Base-by-base conservation (phyloP, 768 basidiomycete genomes). In the Russula earlei region DNA sequence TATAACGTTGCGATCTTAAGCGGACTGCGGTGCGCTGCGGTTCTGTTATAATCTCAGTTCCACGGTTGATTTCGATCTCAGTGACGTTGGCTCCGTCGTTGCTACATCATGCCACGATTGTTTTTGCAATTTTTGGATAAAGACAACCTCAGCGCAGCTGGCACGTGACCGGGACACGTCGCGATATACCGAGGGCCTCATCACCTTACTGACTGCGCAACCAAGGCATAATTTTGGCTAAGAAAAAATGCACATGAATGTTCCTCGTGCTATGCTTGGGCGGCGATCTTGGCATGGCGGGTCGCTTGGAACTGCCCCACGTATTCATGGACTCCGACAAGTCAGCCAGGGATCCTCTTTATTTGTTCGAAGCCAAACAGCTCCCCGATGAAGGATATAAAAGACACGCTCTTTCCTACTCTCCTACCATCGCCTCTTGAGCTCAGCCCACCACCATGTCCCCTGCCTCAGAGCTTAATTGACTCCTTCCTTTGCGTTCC, bases 321-420 rank as follows among this genome's bases (percentile, higher is more conserved):
- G 17, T 36, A 40, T 38, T n/a, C 50, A 20, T 12, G 24, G 33
- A 41, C 43, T 41, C 44, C 22, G 50, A 29, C 56, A 41, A 41
- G 31, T 57, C 40, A 27, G 36, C 43, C n/a, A n/a, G n/a, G n/a
- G n/a, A n/a, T n/a, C 43, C 50, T 22, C 34, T 58, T 58, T 58
- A 54, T 58, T 54, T 58, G 56, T 58, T 5, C 56, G 40, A 49
- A 51, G 54, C 56, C 56, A 58, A 58, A 58, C 52, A 58, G 24
- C 19, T 5, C 56, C 56, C 51, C 56, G 55, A 52, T 53, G 52
- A 31, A 44, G 52, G 25, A 43, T 58, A 58, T 58, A 58, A 48
- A 58, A 58, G 56, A 58, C 56, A 52, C 56, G 41, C 56, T 29
- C 34, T 38, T 43, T 58, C 41, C 11, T 42, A 36, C 46, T 33